phyloP scores from a whole-genome alignment of 2,329 filamentous ascomycete species.

The Penicillium palitans region DNA sequence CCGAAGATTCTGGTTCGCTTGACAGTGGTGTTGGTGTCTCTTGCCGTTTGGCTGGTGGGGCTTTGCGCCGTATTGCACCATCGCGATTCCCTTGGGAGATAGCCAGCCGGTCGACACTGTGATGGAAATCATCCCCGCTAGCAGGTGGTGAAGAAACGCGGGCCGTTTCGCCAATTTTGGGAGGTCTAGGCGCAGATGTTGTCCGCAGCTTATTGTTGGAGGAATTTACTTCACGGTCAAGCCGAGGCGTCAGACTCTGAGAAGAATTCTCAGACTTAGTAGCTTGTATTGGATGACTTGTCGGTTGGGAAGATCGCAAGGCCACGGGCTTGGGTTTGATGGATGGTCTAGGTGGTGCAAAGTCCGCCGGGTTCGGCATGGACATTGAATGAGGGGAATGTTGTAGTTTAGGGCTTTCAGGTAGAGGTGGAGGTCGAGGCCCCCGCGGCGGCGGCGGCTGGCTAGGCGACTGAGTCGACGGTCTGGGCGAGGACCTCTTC shows the following conservation, averaged over 20 bases:
- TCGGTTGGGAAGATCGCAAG: conserved; percentile 27
- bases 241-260: conserved; percentile 17
- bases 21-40: conserved; percentile 51
- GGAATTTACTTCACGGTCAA: conserved; percentile 14
- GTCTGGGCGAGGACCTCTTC: conserved; percentile 17
- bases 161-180: conserved; percentile 7
- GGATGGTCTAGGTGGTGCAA: conserved; percentile 31
- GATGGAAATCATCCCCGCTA: conserved; percentile 38
- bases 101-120: conserved; percentile 26
- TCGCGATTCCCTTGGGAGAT: conserved; percentile 23
- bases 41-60: conserved; percentile 40
- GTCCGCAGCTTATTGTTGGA: conserved; percentile 20
- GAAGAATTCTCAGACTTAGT: conserved; percentile 30
- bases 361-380: conserved; percentile 28
- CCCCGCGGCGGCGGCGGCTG: conserved; percentile 11
- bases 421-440: conserved; percentile 8
- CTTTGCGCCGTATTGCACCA: conserved; percentile 25
- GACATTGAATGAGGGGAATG: conserved; percentile 13
- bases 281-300: conserved; percentile 15
- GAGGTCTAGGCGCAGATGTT: conserved; percentile 23
- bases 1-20: conserved; percentile 43
- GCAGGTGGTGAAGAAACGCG: conserved; percentile 31
- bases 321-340: conserved; percentile 42
- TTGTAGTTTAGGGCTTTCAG: conserved; percentile 19
- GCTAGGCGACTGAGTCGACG: conserved; percentile 2